phyloP scores from a whole-genome alignment of 2,329 filamentous ascomycete species.

The Aureobasidium zeae region DNA sequence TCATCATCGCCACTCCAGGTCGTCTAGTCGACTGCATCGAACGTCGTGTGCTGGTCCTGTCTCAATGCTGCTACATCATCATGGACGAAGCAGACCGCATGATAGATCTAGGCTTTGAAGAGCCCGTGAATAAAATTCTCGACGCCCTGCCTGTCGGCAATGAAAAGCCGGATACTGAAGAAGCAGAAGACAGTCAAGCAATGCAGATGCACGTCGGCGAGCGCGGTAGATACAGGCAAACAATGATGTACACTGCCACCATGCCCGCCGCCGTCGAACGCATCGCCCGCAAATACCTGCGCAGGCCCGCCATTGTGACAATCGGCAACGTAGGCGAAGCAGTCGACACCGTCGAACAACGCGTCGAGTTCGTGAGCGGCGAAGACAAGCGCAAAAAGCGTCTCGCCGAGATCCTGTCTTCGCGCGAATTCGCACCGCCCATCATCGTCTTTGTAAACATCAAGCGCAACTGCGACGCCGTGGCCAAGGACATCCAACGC shows the following conservation, averaged over 20 bases:
- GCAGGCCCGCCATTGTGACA: slow-evolving; percentile 83
- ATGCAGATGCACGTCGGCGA: slow-evolving; percentile 74
- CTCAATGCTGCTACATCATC: slow-evolving; percentile 97
- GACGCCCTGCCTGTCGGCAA: slow-evolving; percentile 87
- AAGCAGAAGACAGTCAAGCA: slow-evolving; percentile 73
- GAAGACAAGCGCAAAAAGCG: slow-evolving; percentile 97
- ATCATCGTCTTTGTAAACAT: slow-evolving; percentile 99
- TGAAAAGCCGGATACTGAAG: slow-evolving; percentile 89
- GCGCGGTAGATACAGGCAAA: slow-evolving; percentile 79
- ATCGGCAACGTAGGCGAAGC: slow-evolving; percentile 94
- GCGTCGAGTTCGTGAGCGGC: slow-evolving; percentile 79
- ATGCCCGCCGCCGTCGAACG: slow-evolving; percentile 90
- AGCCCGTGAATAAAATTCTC: slow-evolving; percentile 93
- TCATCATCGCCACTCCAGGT: slow-evolving; percentile 96
- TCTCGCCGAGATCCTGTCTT: slow-evolving; percentile 78
- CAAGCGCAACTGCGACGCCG: slow-evolving; percentile 95
- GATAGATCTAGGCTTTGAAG: slow-evolving; percentile 97
- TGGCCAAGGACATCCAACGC: slow-evolving; percentile 85
- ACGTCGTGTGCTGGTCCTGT: slow-evolving; percentile 77
- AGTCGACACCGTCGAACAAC: slow-evolving; percentile 94
- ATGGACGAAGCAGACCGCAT: slow-evolving; percentile 99
- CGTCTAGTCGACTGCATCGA: slow-evolving; percentile 97
- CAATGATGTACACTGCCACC: slow-evolving; percentile 99
- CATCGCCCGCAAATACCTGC: slow-evolving; percentile 94
- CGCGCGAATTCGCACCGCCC: slow-evolving; percentile 70